These are phyloP conservation scores for Martiniozyma abietophila DNA, from an alignment of 805 yeast species.

Conservation along the genomic window DNA sequence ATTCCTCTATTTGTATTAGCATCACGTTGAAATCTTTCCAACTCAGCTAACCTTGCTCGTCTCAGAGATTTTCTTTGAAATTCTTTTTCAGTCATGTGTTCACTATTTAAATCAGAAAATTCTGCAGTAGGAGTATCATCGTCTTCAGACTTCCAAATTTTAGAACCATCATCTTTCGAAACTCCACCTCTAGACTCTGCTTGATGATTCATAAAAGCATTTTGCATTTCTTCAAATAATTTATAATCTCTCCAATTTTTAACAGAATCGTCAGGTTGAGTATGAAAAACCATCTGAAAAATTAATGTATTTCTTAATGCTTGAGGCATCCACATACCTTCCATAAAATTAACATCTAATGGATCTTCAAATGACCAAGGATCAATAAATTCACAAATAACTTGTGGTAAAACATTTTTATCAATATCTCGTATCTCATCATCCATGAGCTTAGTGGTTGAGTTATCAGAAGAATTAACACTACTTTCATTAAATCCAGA, in stretches of 20 bases:
- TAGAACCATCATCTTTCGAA: conserved; percentile 1
- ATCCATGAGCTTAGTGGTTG: conserved; percentile 33
- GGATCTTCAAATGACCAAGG: conserved; percentile 92
- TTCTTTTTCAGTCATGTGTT: conserved; percentile 1
- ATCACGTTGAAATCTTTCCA: conserved; percentile 21
- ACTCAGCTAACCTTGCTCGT: conserved; percentile 20
- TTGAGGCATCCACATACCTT: conserved; percentile 74
- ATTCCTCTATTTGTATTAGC: conserved; percentile 8
- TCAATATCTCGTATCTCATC: conserved; percentile 33
- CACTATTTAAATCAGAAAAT: neutral
- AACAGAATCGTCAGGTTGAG: conserved; percentile 94
- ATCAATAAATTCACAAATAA: conserved; percentile 46
- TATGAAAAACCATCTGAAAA: conserved; percentile 77
- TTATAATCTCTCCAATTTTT: conserved; percentile 85
- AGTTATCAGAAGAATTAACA: conserved; percentile 12
- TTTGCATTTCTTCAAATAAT: conserved; percentile 47
- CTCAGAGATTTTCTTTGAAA: conserved; percentile 16
- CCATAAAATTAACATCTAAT: conserved; percentile 66
- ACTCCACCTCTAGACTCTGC: conserved; percentile 10
- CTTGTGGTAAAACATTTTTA: conserved; percentile 28
- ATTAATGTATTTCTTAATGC: conserved; percentile 79
- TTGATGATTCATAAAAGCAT: conserved; percentile 39
- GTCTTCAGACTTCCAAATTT: neutral
- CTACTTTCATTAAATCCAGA: conserved; percentile 20
- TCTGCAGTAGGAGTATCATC: conserved; percentile 2